These are phyloP conservation scores for Fusarium virguliforme DNA, from an alignment of 2,329 filamentous ascomycete genomes.

Conservation along the genomic window DNA sequence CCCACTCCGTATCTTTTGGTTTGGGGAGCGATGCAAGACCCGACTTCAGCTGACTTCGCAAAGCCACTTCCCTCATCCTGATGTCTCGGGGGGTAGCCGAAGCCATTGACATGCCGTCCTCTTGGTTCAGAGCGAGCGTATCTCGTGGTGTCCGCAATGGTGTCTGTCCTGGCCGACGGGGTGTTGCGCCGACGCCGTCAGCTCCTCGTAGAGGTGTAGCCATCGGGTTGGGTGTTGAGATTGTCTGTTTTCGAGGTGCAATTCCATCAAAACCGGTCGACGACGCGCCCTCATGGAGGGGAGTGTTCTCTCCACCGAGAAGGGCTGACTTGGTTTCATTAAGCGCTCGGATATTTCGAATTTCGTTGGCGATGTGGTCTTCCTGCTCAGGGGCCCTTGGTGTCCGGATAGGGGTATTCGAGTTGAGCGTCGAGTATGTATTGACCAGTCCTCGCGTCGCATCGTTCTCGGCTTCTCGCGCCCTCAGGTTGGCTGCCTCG, in stretches of 20 bases:
- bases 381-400: constrained; percentile 93
- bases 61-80: constrained; percentile 77
- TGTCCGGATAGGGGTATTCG: constrained; percentile 89
- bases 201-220: constrained; percentile 85
- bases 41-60: constrained; percentile 78
- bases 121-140: constrained; percentile 85
- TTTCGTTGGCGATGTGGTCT: constrained; percentile 96
- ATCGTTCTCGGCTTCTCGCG: constrained; percentile 85
- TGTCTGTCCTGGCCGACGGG: constrained; percentile 80
- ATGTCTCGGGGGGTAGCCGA: constrained; percentile 85
- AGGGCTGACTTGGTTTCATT: constrained; percentile 96
- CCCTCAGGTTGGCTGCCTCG: constrained; percentile 84
- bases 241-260: constrained; percentile 82
- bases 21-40: constrained; percentile 89
- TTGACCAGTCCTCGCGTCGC: constrained; percentile 89
- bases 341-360: constrained; percentile 91
- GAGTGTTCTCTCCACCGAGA: constrained; percentile 93
- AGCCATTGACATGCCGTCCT: constrained; percentile 77
- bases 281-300: constrained; percentile 83
- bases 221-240: constrained; percentile 95
- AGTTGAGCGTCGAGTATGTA: constrained; percentile 87
- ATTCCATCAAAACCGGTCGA: constrained; percentile 93
- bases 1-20: constrained; percentile 94
- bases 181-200: constrained; percentile 78
- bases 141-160: constrained; percentile 92